Evolutionary conservation across 2,329 filamentous ascomycete genomes (phyloP).

Genomic region (Pseudophaeomoniella oleicola): DNA sequence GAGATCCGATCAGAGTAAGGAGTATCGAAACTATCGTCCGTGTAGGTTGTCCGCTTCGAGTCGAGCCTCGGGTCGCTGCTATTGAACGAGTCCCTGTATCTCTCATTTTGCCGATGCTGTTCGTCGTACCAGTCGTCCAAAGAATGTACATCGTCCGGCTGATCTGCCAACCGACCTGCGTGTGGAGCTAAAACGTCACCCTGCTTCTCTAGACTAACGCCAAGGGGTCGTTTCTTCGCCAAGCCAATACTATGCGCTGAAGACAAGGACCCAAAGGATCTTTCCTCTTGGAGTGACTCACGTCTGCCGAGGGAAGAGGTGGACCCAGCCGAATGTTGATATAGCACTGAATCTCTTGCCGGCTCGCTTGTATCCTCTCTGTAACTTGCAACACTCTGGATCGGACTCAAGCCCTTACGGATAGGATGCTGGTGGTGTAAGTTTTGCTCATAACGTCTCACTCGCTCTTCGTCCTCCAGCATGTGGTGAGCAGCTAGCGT

Average conservation of each 20-base stretch:
- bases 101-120: slow-evolving; percentile 46
- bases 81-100: slow-evolving; percentile 31
- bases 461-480: slow-evolving; percentile 23
- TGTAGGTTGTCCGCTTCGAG: slow-evolving; percentile 31
- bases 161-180: slow-evolving; percentile 15
- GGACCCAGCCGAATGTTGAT: slow-evolving; percentile 38
- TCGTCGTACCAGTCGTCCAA: slow-evolving; percentile 24
- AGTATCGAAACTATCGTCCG: slow-evolving; percentile 40
- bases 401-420: slow-evolving; percentile 65
- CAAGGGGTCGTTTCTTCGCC: slow-evolving; percentile 38
- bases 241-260: slow-evolving; percentile 44
- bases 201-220: slow-evolving; percentile 35
- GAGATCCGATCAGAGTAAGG: slow-evolving; percentile 43
- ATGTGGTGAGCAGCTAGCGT: slow-evolving; percentile 23
- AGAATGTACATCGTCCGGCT: slow-evolving; percentile 24
- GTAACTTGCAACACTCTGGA: slow-evolving; percentile 84
- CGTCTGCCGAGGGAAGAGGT: slow-evolving; percentile 44
- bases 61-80: slow-evolving; percentile 43
- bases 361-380: slow-evolving; percentile 43
- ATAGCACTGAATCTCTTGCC: slow-evolving; percentile 40
- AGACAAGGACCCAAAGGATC: slow-evolving; percentile 44
- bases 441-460: slow-evolving; percentile 33
- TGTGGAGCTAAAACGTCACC: slow-evolving; percentile 33
- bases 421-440: slow-evolving; percentile 51
- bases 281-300: slow-evolving; percentile 15